Percentiles rank a stretch among this genome's conserved stretches.
Conservation (phyloP, 208 protist genomes). For the Lotmaria passim region DNA sequence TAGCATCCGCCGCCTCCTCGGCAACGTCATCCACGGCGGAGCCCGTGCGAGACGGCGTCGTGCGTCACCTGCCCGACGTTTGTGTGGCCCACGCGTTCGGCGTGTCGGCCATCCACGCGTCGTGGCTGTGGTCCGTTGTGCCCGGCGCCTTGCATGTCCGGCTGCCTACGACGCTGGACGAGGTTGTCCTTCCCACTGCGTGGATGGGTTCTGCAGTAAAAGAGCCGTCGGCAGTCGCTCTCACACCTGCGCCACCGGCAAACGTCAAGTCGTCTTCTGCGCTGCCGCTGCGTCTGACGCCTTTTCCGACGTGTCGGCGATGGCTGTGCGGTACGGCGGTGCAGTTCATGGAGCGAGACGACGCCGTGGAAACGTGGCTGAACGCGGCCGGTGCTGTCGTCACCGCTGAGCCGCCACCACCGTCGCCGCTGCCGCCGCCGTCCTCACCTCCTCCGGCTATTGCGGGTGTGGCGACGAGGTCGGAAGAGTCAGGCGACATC, state of each 20-base stretch:
- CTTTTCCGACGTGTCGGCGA: conserved; percentile 12
- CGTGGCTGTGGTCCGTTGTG: conserved; percentile 44
- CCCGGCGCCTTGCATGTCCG: conserved; percentile 20
- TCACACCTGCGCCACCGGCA: background rate
- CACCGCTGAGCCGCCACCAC: conserved; percentile 19
- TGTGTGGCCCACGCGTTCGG: conserved; percentile 57
- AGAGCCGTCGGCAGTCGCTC: background rate
- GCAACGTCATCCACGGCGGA: background rate
- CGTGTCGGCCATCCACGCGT: conserved; percentile 43
- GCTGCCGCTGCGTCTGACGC: conserved; percentile 21
- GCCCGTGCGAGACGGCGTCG: background rate
- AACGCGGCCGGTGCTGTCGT: conserved; percentile 24
- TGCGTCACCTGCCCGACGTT: conserved; percentile 22
- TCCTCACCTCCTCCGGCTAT: background rate
- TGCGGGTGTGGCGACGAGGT: too few relatives aligned
- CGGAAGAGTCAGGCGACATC: background rate
- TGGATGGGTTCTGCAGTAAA: background rate
- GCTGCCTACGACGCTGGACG: conserved; percentile 18
- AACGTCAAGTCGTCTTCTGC: background rate
- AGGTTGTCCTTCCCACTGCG: background rate
- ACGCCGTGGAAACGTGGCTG: conserved; percentile 38
- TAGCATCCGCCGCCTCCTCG: background rate
- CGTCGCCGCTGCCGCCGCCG: background rate
- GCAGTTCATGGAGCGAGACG: conserved; percentile 27
- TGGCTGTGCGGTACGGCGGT: conserved; percentile 23